These are phyloP conservation scores for Cryphonectria nitschkei DNA, from an alignment of 2,329 filamentous ascomycete species.

Conservation along the genomic window DNA sequence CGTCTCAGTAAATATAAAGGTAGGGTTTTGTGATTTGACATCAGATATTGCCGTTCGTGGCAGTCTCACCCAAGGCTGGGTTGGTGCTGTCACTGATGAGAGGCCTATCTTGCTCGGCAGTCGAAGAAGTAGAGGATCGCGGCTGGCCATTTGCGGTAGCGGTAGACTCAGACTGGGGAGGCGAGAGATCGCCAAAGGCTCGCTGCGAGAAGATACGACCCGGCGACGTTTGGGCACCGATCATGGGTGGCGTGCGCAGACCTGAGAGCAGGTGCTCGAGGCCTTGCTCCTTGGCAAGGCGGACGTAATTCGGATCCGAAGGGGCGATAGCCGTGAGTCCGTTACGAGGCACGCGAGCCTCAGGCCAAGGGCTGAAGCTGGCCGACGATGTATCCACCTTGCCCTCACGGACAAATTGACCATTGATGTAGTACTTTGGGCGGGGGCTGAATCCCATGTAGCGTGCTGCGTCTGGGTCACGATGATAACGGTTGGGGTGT, in stretches of 20 bases:
- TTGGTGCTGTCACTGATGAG: slow-evolving; percentile 23
- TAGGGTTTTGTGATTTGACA: not conserved
- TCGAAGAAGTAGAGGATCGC: slow-evolving; percentile 26
- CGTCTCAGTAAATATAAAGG: not conserved
- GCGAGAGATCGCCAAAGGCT: slow-evolving; percentile 39
- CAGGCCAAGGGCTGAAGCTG: slow-evolving; percentile 58
- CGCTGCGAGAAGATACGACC: slow-evolving; percentile 35
- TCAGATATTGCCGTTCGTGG: slow-evolving; percentile 8
- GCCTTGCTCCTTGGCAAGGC: slow-evolving; percentile 61
- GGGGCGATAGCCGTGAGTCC: slow-evolving; percentile 56
- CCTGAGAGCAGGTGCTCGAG: slow-evolving; percentile 56
- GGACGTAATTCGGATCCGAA: slow-evolving; percentile 60
- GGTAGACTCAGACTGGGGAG: slow-evolving; percentile 28
- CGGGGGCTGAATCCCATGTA: slow-evolving; percentile 59
- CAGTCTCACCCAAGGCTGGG: not conserved
- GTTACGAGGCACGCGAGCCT: slow-evolving; percentile 58
- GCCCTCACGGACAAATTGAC: slow-evolving; percentile 56
- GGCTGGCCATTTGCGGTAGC: slow-evolving; percentile 31
- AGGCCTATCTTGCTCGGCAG: slow-evolving; percentile 25
- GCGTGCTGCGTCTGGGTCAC: slow-evolving; percentile 58
- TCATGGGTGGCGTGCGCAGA: slow-evolving; percentile 49
- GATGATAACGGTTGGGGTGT: slow-evolving; percentile 59
- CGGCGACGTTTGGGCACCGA: slow-evolving; percentile 54
- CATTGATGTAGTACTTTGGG: slow-evolving; percentile 63
- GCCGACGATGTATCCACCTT: slow-evolving; percentile 50